These are phyloP conservation scores for Scenedesmus sp. DNA, from an alignment of 163 green algal species.

Conservation along the genomic window DNA sequence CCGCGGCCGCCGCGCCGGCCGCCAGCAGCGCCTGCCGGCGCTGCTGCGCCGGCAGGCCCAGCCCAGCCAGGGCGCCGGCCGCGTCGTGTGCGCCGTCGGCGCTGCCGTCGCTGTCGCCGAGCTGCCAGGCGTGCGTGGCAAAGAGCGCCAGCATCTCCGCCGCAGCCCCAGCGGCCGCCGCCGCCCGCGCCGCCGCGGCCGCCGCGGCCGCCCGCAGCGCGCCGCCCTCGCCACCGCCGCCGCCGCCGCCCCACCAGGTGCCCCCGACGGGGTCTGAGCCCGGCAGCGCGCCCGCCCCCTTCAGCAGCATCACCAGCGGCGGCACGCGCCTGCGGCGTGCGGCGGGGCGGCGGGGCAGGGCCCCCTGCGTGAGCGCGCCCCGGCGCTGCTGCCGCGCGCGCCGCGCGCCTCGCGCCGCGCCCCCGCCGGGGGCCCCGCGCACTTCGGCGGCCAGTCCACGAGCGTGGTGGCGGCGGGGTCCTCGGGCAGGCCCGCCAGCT, in stretches of 20 bases:
- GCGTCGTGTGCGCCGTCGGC: neutral
- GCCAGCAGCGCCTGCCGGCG: neutral
- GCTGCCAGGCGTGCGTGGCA: neutral
- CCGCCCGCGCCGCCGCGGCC: neutral
- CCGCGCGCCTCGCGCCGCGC: too few species aligned
- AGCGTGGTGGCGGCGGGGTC: constrained; percentile 52
- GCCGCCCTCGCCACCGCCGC: too few species aligned
- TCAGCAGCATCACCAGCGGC: neutral
- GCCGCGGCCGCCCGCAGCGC: neutral
- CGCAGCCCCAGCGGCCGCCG: neutral
- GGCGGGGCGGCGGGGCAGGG: too few species aligned
- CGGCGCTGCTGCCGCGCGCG: too few species aligned
- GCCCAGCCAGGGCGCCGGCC: neutral
- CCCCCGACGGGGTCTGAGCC: too few species aligned
- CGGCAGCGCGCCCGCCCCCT: neutral
- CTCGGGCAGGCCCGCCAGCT: constrained; percentile 55
- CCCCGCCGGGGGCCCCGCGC: too few species aligned
- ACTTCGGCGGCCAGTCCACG: constrained; percentile 37
- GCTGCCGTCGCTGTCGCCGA: neutral
- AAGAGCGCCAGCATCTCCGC: neutral
- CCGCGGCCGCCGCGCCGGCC: too few species aligned
- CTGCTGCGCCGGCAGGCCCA: neutral
- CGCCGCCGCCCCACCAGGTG: too few species aligned
- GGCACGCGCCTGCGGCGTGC: constrained; percentile 5
- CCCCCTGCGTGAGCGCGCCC: too few species aligned